These are phyloP conservation scores for Arthrobotrys conoides DNA, from an alignment of 2,329 filamentous ascomycete genomes.

Conservation along the genomic window DNA sequence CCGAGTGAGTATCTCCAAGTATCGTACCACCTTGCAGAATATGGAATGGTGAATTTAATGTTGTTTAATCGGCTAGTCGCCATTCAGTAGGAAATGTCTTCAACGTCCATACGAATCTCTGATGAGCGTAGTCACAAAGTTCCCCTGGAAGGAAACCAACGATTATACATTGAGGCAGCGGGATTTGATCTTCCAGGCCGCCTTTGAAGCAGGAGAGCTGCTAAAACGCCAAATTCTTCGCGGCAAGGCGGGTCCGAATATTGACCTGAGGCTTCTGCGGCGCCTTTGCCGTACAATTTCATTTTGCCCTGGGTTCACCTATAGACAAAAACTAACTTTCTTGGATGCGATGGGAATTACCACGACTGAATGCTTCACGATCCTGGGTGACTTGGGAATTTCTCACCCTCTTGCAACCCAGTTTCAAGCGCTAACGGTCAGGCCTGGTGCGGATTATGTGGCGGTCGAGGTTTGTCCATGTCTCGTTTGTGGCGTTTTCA, in stretches of 20 bases:
- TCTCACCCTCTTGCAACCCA: constrained; percentile 58
- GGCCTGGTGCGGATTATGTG: constrained; percentile 54
- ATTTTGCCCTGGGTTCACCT: constrained; percentile 74
- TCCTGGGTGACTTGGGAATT: constrained; percentile 56
- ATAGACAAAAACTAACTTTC: constrained; percentile 70
- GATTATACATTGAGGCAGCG: constrained; percentile 74
- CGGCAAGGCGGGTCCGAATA: constrained; percentile 67
- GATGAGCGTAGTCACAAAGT: constrained; percentile 75
- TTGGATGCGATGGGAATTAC: constrained; percentile 58
- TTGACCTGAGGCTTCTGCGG: constrained; percentile 72
- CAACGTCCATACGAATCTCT: constrained; percentile 77
- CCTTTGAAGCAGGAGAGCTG: constrained; percentile 70
- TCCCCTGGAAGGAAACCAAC: constrained; percentile 75
- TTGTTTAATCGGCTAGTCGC: constrained; percentile 69
- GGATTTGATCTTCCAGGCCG: constrained; percentile 71
- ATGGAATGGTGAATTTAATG: background rate
- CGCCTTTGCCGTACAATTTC: constrained; percentile 72
- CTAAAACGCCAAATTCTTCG: constrained; percentile 69
- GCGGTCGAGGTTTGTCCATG: constrained; percentile 51
- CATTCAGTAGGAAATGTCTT: constrained; percentile 74
- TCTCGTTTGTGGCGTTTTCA: constrained; percentile 22
- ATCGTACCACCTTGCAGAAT: background rate
- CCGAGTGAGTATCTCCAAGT: constrained; percentile 70
- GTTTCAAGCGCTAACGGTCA: constrained; percentile 57
- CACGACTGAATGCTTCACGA: constrained; percentile 51